These are phyloP conservation scores for Paralagenidium karlingii DNA, from an alignment of 352 stramenopile species.

Conservation along the genomic window DNA sequence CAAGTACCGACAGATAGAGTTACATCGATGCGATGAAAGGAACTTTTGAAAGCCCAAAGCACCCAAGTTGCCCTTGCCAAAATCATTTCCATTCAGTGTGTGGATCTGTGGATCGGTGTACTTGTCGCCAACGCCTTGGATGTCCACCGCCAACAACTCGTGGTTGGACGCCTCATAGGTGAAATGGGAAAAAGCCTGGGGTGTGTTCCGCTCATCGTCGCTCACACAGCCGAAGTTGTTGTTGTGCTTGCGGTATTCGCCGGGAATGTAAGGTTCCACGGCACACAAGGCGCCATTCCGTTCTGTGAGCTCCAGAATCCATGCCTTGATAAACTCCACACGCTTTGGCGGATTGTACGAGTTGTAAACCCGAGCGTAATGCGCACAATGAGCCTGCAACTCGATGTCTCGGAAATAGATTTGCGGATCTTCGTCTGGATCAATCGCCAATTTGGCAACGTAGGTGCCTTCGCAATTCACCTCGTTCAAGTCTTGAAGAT, in stretches of 20 bases:
- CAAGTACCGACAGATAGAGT: constrained; percentile 79
- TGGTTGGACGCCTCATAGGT: constrained; percentile 90
- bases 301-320: constrained; percentile 71
- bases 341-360: constrained; percentile 72
- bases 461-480: constrained; percentile 21
- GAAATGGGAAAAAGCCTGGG: constrained; percentile 89
- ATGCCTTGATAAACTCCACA: constrained; percentile 72
- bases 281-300: constrained; percentile 39
- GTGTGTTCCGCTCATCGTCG: constrained; percentile 74
- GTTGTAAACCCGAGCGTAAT: constrained; percentile 80
- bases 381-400: constrained; percentile 72
- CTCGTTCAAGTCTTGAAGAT: constrained; percentile 50
- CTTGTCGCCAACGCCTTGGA: constrained; percentile 91
- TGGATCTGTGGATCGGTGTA: constrained; percentile 94
- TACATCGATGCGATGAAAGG: constrained; percentile 77
- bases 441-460: constrained; percentile 79
- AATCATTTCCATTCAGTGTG: constrained; percentile 78
- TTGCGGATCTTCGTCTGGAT: constrained; percentile 75
- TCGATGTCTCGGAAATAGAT: constrained; percentile 86
- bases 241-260: constrained; percentile 83
- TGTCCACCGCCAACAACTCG: constrained; percentile 87
- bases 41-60: constrained; percentile 81
- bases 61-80: constrained; percentile 80
- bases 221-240: constrained; percentile 82
- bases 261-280: constrained; percentile 69